These are phyloP conservation scores for Chrysoporthe puriensis DNA, from an alignment of 2,329 filamentous ascomycete species.

Conservation along the genomic window DNA sequence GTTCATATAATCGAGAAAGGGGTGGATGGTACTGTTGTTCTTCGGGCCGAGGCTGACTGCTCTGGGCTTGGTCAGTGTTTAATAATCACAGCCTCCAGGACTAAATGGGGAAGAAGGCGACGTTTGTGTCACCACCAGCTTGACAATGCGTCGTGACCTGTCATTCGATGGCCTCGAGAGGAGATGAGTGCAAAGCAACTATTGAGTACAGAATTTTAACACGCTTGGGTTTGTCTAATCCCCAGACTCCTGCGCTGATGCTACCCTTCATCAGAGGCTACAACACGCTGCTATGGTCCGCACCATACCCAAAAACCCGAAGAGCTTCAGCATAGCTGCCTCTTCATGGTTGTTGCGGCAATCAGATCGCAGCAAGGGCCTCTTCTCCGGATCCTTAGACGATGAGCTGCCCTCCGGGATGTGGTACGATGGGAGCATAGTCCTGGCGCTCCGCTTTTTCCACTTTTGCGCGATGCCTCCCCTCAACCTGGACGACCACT, in stretches of 20 bases:
- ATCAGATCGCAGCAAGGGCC: background rate
- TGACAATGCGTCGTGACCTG: background rate
- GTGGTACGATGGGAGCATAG: constrained; percentile 8
- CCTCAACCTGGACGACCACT: background rate
- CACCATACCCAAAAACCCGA: background rate
- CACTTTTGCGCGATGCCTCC: constrained; percentile 9
- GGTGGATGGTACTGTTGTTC: background rate
- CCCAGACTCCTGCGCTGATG: constrained; percentile 13
- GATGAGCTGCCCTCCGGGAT: background rate
- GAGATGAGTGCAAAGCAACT: background rate
- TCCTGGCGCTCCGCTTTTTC: constrained; percentile 1
- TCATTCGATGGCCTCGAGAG: background rate
- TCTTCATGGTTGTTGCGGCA: background rate
- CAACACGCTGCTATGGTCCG: constrained; percentile 10
- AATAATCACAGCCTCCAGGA: constrained; percentile 1
- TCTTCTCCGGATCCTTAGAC: constrained; percentile 2
- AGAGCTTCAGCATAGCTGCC: background rate
- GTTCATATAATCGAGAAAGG: background rate
- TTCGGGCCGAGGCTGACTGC: constrained; percentile 3
- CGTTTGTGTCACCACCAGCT: background rate
- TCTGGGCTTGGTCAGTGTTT: background rate
- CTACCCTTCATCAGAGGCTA: background rate
- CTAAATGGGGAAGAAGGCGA: background rate
- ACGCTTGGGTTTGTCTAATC: constrained; percentile 1
- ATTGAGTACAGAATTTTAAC: background rate